These are phyloP conservation scores for Backusella circina DNA, from an alignment of 192 early-diverging fungal genomes.

Conservation along the genomic window DNA sequence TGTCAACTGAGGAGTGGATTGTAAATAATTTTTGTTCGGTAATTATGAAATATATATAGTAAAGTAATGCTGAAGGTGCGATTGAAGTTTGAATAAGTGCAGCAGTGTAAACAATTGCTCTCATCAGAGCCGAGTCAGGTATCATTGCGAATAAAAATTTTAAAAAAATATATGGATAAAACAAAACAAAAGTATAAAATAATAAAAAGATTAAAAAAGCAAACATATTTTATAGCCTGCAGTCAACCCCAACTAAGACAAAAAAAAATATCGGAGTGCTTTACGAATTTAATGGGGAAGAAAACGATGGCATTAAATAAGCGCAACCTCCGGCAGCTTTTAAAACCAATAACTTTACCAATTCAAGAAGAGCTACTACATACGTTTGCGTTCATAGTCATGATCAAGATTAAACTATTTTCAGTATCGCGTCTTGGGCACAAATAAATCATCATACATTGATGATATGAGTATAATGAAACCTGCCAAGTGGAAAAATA, in stretches of 20 bases:
- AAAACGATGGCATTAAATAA: not conserved
- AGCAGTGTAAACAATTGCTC: constrained; percentile 5
- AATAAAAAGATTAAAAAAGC: not conserved
- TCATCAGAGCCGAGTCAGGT: constrained; percentile 9
- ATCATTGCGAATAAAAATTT: not conserved
- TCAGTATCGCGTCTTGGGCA: not conserved
- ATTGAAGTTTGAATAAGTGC: constrained; percentile 11
- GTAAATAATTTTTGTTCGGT: not conserved
- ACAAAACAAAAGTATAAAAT: not conserved
- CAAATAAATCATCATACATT: not conserved
- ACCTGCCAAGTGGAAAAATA: not conserved
- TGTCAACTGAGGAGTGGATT: not conserved
- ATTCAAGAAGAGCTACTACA: too few relatives aligned
- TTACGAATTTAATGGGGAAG: not conserved
- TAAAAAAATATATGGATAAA: not conserved
- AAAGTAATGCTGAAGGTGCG: constrained; percentile 19
- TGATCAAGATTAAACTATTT: not conserved
- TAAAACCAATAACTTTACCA: too few relatives aligned
- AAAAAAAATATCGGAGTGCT: not conserved
- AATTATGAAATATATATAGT: constrained; percentile 20
- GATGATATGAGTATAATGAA: not conserved
- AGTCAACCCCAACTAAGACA: not conserved
- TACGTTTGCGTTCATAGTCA: too few relatives aligned
- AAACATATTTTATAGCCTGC: not conserved
- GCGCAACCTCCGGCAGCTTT: too few relatives aligned